A percentile compares a stretch with the other conserved stretches of the same genome.
Evolutionary conservation across 2,329 filamentous ascomycete species (phyloP).

Genomic region (Cladosporium sp.): DNA sequence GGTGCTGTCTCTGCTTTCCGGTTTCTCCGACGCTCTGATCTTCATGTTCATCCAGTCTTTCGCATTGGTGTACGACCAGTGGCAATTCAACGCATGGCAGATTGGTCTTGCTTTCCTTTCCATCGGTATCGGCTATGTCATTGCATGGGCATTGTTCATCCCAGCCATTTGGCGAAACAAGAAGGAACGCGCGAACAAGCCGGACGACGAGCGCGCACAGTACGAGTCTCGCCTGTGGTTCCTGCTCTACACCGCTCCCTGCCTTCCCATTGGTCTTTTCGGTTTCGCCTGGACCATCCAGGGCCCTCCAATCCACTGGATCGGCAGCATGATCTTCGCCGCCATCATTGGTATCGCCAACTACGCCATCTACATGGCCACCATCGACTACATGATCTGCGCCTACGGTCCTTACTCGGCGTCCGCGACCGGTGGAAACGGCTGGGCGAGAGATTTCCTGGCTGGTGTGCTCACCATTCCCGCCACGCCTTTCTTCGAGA

Average conservation of each 20-base stretch:
- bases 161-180: constrained; percentile 55
- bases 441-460: constrained; percentile 72
- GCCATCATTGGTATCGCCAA: constrained; percentile 73
- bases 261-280: constrained; percentile 67
- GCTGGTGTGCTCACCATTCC: constrained; percentile 71
- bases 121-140: constrained; percentile 66
- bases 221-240: constrained; percentile 70
- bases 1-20: constrained; percentile 68
- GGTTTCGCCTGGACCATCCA: constrained; percentile 72
- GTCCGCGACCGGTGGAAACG: constrained; percentile 74
- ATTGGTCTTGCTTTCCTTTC: constrained; percentile 66
- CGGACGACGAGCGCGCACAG: constrained; percentile 55
- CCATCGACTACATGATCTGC: constrained; percentile 63
- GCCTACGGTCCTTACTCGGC: constrained; percentile 72
- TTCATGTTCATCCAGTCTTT: constrained; percentile 81
- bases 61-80: constrained; percentile 66
- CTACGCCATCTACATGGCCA: constrained; percentile 49
- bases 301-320: constrained; percentile 66
- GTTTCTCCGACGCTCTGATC: constrained; percentile 74
- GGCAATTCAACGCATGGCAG: constrained; percentile 61
- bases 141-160: constrained; percentile 64
- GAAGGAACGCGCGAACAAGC: constrained; percentile 47
- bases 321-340: constrained; percentile 66
- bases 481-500: constrained; percentile 60
- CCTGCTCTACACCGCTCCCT: constrained; percentile 63